Base-by-base conservation (phyloP, 106 monocot genomes). In the Apostasia ramifera region DNA sequence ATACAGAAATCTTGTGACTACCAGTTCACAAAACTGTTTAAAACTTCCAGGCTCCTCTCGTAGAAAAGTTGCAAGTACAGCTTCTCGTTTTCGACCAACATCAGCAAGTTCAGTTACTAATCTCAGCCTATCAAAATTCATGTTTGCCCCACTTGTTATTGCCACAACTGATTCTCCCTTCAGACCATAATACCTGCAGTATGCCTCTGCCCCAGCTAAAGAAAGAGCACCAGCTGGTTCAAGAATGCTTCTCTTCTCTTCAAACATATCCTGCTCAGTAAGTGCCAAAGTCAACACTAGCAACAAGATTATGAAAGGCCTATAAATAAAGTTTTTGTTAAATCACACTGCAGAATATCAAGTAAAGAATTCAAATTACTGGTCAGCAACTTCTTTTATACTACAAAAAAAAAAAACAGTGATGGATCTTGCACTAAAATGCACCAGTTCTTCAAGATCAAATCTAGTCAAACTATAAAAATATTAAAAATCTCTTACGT, bases 71-170 rank as follows among this genome's bases (percentile, higher is more conserved):
- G 90, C 85, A 67, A 99, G 85, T 55, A 99, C 88, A 78, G 98
- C 98, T 66, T 99, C 98, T 78, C 83, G 74, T 69, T 99, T 99
- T 52, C 98, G 84, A 78, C 98, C 98, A 79, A 99, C 87, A 81
- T 99, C 88, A 74, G 98, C 98, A 74, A 99, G 98, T 70, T 99
- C 98, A 61, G 93, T 90, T 59, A 99, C 98, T 63, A 99, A 70
- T 66, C 98, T 87, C 57, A 98, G 71, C 65, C 98, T 74, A 68
- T 98, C 98, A 76, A 98, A 98, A 54, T 98, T 98, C 93, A 98
- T 98, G 66, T 98, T 98, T 51, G 98, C 98, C 1, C 98, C 98
- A 80, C 87, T 93, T 14, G 98, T 88, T 68, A 98, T 88, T 63
- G 83, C 93, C 59, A 98, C 98, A 66, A 98, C 81, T 71, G 69